phyloP scores from a whole-genome alignment of 2,329 filamentous ascomycete genomes.

The Chrysosphaeria jannelii region DNA sequence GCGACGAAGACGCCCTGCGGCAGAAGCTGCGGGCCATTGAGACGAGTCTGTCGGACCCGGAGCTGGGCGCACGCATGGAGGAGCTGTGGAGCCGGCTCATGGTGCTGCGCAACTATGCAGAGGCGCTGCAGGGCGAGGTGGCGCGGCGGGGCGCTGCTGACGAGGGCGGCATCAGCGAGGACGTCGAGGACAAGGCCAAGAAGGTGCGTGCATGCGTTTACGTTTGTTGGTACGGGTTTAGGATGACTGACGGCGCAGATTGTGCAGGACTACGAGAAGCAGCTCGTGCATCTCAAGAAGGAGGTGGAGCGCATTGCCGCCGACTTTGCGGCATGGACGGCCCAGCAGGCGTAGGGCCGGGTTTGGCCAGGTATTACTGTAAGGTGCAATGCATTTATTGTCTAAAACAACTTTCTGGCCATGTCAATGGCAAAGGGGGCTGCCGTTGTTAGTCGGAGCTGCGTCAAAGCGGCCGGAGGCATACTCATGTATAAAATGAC shows the following conservation, averaged over 20 bases:
- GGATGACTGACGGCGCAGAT: constrained; percentile 22
- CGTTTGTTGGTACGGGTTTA: neutral
- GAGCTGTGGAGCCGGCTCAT: constrained; percentile 67
- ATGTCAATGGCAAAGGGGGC: constrained; percentile 27
- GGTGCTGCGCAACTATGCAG: constrained; percentile 39
- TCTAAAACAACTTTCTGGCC: constrained; percentile 10
- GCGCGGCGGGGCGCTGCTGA: constrained; percentile 30
- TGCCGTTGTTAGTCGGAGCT: constrained; percentile 6
- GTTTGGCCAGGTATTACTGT: neutral
- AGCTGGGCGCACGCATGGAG: constrained; percentile 44
- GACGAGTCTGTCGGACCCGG: constrained; percentile 40
- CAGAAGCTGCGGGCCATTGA: constrained; percentile 40
- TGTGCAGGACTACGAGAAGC: constrained; percentile 53
- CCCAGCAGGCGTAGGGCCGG: constrained; percentile 7
- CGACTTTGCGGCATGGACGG: constrained; percentile 24
- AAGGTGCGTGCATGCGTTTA: constrained; percentile 22
- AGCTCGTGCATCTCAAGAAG: constrained; percentile 45
- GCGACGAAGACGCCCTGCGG: constrained; percentile 50
- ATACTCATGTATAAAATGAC: constrained; percentile 49
- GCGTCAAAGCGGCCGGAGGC: constrained; percentile 8
- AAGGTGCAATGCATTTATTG: neutral
- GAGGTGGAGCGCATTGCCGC: constrained; percentile 33
- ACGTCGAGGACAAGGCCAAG: constrained; percentile 40
- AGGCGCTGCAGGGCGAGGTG: constrained; percentile 41
- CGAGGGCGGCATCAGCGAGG: constrained; percentile 30